phyloP scores from a whole-genome alignment of 2,329 filamentous ascomycete genomes.

The Claviceps sp. region DNA sequence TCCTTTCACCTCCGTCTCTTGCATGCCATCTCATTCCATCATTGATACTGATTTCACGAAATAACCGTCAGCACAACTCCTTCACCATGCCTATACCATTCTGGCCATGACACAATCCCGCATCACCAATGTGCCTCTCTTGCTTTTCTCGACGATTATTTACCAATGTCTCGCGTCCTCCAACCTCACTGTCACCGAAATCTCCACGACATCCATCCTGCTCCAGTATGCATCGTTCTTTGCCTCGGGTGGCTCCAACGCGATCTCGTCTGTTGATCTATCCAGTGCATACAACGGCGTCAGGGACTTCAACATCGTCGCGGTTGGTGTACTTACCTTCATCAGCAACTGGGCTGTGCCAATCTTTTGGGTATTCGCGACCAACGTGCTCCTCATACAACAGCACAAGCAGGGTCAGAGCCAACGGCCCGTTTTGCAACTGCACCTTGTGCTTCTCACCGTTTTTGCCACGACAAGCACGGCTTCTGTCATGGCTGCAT shows the following conservation, averaged over 20 bases:
- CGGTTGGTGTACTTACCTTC: conserved; percentile 75
- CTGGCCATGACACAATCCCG: conserved; percentile 80
- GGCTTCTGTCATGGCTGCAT: conserved; percentile 74
- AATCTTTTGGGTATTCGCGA: conserved; percentile 70
- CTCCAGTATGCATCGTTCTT: conserved; percentile 80
- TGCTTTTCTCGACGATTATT: conserved; percentile 57
- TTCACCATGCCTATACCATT: conserved; percentile 61
- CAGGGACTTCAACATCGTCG: conserved; percentile 61
- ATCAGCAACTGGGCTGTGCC: conserved; percentile 83
- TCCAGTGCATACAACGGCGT: conserved; percentile 94
- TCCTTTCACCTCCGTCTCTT: background rate
- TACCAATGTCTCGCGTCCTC: conserved; percentile 35
- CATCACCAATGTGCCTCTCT: conserved; percentile 71
- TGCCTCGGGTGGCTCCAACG: conserved; percentile 78
- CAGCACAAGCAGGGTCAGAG: conserved; percentile 14
- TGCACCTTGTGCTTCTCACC: conserved; percentile 53
- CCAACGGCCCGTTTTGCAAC: conserved; percentile 20
- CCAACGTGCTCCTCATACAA: conserved; percentile 43
- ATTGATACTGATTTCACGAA: background rate
- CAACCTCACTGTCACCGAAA: conserved; percentile 38
- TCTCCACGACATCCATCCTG: conserved; percentile 59
- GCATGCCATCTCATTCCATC: background rate
- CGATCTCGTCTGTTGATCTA: conserved; percentile 89
- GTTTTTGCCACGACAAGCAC: conserved; percentile 54
- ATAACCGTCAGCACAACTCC: conserved; percentile 20